phyloP scores from a whole-genome alignment of 495 filamentous ascomycete genomes.

The Hypoxylon fragiforme region DNA sequence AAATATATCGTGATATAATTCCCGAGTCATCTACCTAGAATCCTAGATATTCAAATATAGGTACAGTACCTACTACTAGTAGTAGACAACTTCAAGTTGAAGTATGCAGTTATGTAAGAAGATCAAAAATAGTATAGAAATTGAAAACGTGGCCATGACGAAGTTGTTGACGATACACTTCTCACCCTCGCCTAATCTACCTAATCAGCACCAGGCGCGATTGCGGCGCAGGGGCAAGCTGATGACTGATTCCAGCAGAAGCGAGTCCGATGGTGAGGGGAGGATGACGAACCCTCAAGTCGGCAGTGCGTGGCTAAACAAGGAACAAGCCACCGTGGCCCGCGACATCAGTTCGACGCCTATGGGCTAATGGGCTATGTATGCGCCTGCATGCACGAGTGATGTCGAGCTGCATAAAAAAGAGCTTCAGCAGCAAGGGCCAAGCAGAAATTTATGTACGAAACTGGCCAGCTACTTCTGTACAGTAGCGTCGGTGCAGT shows the following conservation, averaged over 20 bases:
- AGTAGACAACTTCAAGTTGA: too few relatives aligned
- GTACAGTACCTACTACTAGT: too few relatives aligned
- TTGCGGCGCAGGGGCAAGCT: not conserved
- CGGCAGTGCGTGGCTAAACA: constrained; percentile 35
- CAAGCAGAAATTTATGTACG: constrained; percentile 2
- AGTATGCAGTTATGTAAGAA: too few relatives aligned
- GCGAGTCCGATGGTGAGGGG: constrained; percentile 15
- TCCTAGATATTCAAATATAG: too few relatives aligned
- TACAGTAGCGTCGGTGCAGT: constrained; percentile 11
- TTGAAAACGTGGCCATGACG: not conserved
- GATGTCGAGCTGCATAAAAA: constrained; percentile 34
- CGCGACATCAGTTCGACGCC: constrained; percentile 1
- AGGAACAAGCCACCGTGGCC: constrained; percentile 35
- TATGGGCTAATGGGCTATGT: not conserved
- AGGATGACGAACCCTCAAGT: constrained; percentile 11
- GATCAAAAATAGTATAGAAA: not conserved
- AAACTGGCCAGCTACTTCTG: constrained; percentile 1
- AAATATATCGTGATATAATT: too few relatives aligned
- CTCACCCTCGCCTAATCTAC: not conserved
- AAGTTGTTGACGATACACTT: too few relatives aligned
- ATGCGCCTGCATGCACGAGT: constrained; percentile 22
- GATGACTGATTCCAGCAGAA: constrained; percentile 12
- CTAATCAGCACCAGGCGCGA: not conserved
- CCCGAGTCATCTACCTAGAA: too few relatives aligned
- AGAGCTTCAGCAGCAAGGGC: constrained; percentile 24